A percentile compares a stretch with the other conserved stretches of the same genome.
Evolutionary conservation across 2,329 filamentous ascomycete genomes (phyloP).

Genomic region (Fusarium liriodendri): DNA sequence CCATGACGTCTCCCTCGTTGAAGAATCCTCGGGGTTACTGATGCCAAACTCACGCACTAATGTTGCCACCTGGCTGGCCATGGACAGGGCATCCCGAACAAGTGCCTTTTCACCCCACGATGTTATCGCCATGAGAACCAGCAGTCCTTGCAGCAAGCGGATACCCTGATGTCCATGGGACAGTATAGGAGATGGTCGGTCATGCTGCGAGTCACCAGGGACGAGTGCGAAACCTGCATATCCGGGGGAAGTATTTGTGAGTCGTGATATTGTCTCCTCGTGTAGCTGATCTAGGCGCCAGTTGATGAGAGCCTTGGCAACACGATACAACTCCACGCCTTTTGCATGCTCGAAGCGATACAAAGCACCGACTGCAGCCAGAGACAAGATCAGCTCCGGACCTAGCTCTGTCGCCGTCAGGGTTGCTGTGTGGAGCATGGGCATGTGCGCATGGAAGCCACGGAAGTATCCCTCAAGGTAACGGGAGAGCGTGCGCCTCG

Average conservation of each 20-base stretch:
- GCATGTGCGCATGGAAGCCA: constrained; percentile 22
- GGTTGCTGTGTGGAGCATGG: constrained; percentile 18
- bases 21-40: background rate
- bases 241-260: constrained; percentile 1
- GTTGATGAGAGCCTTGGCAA: constrained; percentile 4
- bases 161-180: background rate
- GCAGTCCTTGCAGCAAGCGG: background rate
- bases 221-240: constrained; percentile 2
- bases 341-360: constrained; percentile 13
- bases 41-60: constrained; percentile 13
- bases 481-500: constrained; percentile 18
- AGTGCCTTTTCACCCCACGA: constrained; percentile 5
- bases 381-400: background rate
- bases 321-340: constrained; percentile 4
- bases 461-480: constrained; percentile 25
- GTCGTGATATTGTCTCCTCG: constrained; percentile 1
- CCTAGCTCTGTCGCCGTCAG: background rate
- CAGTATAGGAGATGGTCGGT: background rate
- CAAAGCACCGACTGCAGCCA: constrained; percentile 15
- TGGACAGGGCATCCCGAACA: constrained; percentile 8
- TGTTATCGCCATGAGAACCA: constrained; percentile 10
- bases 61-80: constrained; percentile 1
- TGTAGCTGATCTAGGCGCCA: constrained; percentile 7
- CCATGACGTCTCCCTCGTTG: background rate
- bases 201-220: background rate